Evolutionary conservation across 2,329 filamentous ascomycete genomes (phyloP), one percentile per base, ranked within the genome.

Genomic region (Venturia pyrina): DNA sequence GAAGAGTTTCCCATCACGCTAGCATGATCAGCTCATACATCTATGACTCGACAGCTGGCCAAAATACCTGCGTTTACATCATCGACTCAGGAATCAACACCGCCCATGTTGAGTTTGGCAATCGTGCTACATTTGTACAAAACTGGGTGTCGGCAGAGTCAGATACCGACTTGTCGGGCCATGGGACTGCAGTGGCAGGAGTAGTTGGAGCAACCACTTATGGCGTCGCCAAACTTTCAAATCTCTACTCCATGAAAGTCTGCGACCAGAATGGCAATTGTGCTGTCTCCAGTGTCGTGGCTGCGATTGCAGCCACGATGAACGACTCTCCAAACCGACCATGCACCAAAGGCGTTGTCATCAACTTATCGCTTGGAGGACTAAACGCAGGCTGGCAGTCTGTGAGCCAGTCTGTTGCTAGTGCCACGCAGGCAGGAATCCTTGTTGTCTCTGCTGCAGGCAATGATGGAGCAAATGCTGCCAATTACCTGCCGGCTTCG

Each of bases 81-180:
- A 82, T 89, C 50, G 87, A 89, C 74, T 88, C 86, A 6, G 87
- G 87, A 69, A 84, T 89, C 72, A 76, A 77, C 65, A 76, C 77
- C 46, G 78, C 79, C 6, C 87, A 89, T 74, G 64, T 73, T 10
- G 75, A 78, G 44, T 77, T 78, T 34, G 75, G 75, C 67, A 74
- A 74, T 62, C 75, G 76, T 73, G 75, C 75, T 43, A 74, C 71
- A 44, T 75, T 73, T 70, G 69, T 77, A 21, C 72, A 73, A 68
- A 76, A 66, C 34, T 67, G 24, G 53, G 66, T 56, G 7, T 37
- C 34, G 1, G 34, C 37, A 21, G 67, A 67, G n/a, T 32, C 24
- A 28, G 44, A 17, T 6, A 46, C 76, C 71, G 75, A 78, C 66
- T 74, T 75, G 53, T 76, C 77, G 63, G 76, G 76, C 46, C 76